Base-by-base conservation (phyloP, 306 rosid genomes). In the Boehmeria nivea region DNA sequence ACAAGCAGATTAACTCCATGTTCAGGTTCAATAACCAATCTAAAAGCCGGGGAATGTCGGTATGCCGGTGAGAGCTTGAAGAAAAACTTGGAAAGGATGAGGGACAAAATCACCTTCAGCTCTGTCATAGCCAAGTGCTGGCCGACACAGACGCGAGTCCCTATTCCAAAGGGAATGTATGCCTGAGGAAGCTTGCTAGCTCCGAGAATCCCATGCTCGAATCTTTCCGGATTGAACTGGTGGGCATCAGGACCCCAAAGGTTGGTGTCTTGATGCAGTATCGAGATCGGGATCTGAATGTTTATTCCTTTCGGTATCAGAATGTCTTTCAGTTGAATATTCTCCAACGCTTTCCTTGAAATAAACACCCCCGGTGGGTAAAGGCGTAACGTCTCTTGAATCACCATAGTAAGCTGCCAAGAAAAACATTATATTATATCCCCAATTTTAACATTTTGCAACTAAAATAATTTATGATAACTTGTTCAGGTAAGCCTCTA, bases 331-430 rank as follows among this genome's bases (percentile, higher is more conserved):
- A 88, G 40, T 6, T 11, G 69, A 2, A 83, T 48, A 36, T 85
- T 76, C 57, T 80, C 33, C 9, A 73, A 20, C 17, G 73, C 78
- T 52, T 36, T 12, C 75, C 89, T 75, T 2, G 17, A 0, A n/a
- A 75, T 57, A 49, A 64, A 66, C 21, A 39, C 22, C 5, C 68
- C 64, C 3, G 91, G 85, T 8, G 91, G 67, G 61, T 78, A 85
- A 27, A 88, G 77, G 55, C 86, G 68, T 52, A 80, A 1, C 0
- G 89, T 79, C 76, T 88, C 94, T 61, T 85, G 86, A 60, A 88
- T 76, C 70, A 88, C 91, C 88, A 88, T 82, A 22, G 65, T 78
- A 28, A 85, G 64, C 86, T 85, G 84, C 54, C 43, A 2, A 53
- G 8, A 42, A 38, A 11, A 12, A 40, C 45, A 40, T 4, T n/a